Evolutionary conservation across 1,284 basidiomycete genomes (phyloP), one percentile per base, ranked within the genome.

Genomic region (Trichosporon sp.): DNA sequence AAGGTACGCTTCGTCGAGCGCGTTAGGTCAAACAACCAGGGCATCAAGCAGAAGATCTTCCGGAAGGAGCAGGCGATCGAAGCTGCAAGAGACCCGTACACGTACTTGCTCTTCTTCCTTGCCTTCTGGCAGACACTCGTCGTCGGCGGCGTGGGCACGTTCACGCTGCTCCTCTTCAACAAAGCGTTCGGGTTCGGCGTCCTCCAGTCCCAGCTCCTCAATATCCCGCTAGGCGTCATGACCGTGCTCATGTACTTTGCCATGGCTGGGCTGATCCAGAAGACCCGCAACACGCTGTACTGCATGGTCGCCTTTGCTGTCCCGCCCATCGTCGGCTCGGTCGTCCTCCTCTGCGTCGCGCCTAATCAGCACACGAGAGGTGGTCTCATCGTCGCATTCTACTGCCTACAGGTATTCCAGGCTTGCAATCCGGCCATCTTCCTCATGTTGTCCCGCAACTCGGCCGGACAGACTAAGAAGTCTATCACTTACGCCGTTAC

Each of bases 11-110:
- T 73, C 49, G 73, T 75, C 46, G 74, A 75, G 61, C 64, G 75
- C n/a, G 74, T 75, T 2, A 69, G 74, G 34, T 46, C 54, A 11
- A 77, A 77, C 62, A 68, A 72, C 61, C 74, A 77, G 63, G 74
- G 75, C 63, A 66, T 74, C 65, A 72, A 73, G 64, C 59, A 72
- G 19, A 73, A 67, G 37, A 32, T 60, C 1, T 76, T 65, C 63
- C 70, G 69, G 23, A 56, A 37, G 8, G 66, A 70, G 1, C 75
- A 76, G 61, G 68, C 67, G 2, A 23, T 34, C n/a, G 75, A 76
- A 49, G 70, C 69, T 1, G 56, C 67, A 23, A 69, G 33, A 13
- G 75, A 77, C 64, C 73, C 73, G 19, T 66, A 72, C 58, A 64
- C 69, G 10, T 72, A 64, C 34, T 46, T 69, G 8, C 66, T 77